Conservation (phyloP, 228 moss, liverwort and hornwort species). For the Sphagnum fallax region DNA sequence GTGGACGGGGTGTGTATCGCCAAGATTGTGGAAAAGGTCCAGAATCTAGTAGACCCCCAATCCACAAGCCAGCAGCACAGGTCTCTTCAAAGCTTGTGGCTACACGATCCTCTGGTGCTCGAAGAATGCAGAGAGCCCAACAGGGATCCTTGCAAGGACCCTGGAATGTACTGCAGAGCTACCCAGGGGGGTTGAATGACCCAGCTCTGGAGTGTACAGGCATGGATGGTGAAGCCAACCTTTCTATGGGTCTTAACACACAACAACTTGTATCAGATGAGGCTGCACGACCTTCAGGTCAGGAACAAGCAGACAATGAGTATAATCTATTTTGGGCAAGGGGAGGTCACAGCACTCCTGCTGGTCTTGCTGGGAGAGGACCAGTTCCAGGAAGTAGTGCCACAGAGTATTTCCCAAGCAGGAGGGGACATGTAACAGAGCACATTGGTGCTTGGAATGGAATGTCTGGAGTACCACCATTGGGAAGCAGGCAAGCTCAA, state of each 20-base stretch:
- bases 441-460: conserved; percentile 29
- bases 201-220: conserved; percentile 34
- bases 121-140: conserved; percentile 52
- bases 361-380: conserved; percentile 36
- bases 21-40: conserved; percentile 62
- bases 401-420: conserved; percentile 36
- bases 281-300: conserved; percentile 47
- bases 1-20: conserved; percentile 27
- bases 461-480: conserved; percentile 35
- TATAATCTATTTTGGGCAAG: conserved; percentile 39
- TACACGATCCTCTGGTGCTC: conserved; percentile 46
- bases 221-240: conserved; percentile 44
- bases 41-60: conserved; percentile 57
- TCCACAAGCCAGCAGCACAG: conserved; percentile 48
- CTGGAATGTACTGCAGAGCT: conserved; percentile 49
- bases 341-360: conserved; percentile 28
- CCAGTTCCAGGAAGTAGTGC: conserved; percentile 21
- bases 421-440: conserved; percentile 35
- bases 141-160: conserved; percentile 40
- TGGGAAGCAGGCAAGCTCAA: conserved; percentile 32
- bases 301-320: conserved; percentile 32
- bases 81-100: conserved; percentile 54
- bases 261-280: conserved; percentile 68
- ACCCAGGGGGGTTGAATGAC: conserved; percentile 35
- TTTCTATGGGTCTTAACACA: conserved; percentile 61